These are phyloP conservation scores for Komagataella populi DNA, from an alignment of 805 yeast species.

Conservation along the genomic window DNA sequence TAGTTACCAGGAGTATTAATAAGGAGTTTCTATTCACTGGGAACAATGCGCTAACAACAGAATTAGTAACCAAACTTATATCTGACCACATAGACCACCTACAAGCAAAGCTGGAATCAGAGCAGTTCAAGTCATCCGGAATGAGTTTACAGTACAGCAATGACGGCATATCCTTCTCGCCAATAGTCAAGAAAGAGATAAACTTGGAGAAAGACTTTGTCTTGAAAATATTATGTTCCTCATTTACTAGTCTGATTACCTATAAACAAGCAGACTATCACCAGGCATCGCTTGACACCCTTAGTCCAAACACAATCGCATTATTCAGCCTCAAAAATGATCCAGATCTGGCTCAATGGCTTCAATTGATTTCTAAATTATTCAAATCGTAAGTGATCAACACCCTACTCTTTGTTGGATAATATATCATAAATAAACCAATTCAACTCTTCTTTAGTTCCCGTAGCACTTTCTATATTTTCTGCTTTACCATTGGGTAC, in stretches of 20 bases:
- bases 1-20: background rate
- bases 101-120: background rate
- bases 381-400: background rate
- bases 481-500: background rate
- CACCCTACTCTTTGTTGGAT: conserved; percentile 13
- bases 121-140: background rate
- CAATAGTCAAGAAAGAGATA: background rate
- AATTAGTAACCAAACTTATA: background rate
- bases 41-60: background rate
- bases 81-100: background rate
- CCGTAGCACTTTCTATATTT: conserved; percentile 14
- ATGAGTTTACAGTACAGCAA: background rate
- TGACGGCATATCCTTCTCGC: background rate
- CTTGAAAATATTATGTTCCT: background rate
- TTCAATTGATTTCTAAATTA: background rate
- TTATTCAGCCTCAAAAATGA: background rate
- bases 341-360: background rate
- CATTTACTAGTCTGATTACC: background rate
- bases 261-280: background rate
- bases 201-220: background rate
- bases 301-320: background rate
- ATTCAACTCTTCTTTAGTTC: conserved; percentile 54
- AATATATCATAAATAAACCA: conserved; percentile 60
- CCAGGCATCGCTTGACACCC: background rate
- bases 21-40: background rate